Base-by-base conservation (phyloP, 2,329 filamentous ascomycete genomes). In the Escovopsis sp. region DNA sequence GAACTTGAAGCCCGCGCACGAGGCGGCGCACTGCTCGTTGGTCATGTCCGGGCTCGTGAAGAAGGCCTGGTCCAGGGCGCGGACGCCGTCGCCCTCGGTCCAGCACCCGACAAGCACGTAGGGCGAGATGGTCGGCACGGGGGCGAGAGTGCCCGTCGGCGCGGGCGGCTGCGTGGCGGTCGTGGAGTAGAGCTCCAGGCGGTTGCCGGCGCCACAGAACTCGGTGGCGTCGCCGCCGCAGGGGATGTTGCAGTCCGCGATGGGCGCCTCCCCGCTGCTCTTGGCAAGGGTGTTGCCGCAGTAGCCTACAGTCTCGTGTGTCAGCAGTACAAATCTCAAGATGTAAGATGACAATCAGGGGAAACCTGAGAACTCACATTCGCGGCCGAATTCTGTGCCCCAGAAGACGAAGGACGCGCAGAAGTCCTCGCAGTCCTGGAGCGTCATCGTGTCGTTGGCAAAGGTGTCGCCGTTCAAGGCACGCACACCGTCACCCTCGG, bases 331-430 rank as follows among this genome's bases (percentile, higher is more conserved):
- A 4, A 23, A 23, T 23, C 23, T 23, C 23, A 23, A 23, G 23
- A 23, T 23, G 23, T 23, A 23, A 4, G 23, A 23, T 23, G 1
- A 23, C 23, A 6, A 32, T 32, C 18, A 39, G 3, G 4, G 33
- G 37, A n/a, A 33, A n/a, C 39, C 26, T 19, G 23, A n/a, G 19
- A 23, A 55, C 59, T 59, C 45, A 64, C 69, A 72, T 53, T 73
- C 69, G 26, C 66, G 59, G 9, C 68, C 67, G 46, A 68, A 73
- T 49, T 74, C 69, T 6, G 69, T 66, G 3, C 65, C 70, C 58
- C 64, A 73, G 48, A 67, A 71, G 38, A 59, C 55, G 51, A 63
- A 72, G 1, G 57, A 59, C 2, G 59, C 62, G 57, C 69, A 73
- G 54, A 64, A 68, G 2, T 48, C 47, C 57, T 63, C 60, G 52